A percentile compares a stretch with the other conserved stretches of the same genome.
These are phyloP conservation scores for Niebla homalea DNA, from an alignment of 495 filamentous ascomycete genomes.

Conservation along the genomic window DNA sequence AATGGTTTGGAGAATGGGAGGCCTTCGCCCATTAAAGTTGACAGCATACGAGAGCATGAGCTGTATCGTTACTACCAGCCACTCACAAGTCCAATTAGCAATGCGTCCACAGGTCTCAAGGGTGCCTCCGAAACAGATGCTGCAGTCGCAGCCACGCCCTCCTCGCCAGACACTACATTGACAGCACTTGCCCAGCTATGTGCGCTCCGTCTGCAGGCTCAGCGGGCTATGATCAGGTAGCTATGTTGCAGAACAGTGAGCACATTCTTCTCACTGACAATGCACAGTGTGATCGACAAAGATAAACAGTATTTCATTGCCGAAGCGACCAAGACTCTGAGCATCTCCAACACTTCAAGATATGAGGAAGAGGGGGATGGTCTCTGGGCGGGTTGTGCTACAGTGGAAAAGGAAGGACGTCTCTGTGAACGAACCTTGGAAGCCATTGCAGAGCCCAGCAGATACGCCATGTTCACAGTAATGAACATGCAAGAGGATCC, in stretches of 20 bases:
- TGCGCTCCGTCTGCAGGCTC: slow-evolving; percentile 34
- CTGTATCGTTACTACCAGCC: slow-evolving; percentile 36
- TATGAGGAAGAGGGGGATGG: slow-evolving; percentile 27
- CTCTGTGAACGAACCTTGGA: slow-evolving; percentile 29
- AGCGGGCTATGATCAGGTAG: slow-evolving; percentile 36
- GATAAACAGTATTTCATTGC: slow-evolving; percentile 41
- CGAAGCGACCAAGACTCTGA: slow-evolving; percentile 34
- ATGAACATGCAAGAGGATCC: slow-evolving; percentile 28
- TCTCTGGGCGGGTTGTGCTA: slow-evolving; percentile 31
- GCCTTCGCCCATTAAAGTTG: slow-evolving; percentile 1
- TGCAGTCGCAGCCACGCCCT: neutral
- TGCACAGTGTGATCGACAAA: slow-evolving; percentile 23
- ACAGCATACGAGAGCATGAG: slow-evolving; percentile 25
- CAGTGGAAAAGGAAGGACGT: slow-evolving; percentile 29
- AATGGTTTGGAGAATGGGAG: neutral
- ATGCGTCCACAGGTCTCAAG: neutral
- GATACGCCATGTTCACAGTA: slow-evolving; percentile 14
- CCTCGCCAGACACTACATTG: slow-evolving; percentile 24
- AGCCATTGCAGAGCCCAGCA: neutral
- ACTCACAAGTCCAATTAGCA: neutral
- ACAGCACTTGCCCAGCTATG: slow-evolving; percentile 36
- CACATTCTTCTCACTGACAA: slow-evolving; percentile 4
- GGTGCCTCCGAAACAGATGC: neutral
- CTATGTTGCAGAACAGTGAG: neutral
- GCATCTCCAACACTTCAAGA: slow-evolving; percentile 20